phyloP scores from a whole-genome alignment of 805 yeast genomes.

The Limtongia smithiae region DNA sequence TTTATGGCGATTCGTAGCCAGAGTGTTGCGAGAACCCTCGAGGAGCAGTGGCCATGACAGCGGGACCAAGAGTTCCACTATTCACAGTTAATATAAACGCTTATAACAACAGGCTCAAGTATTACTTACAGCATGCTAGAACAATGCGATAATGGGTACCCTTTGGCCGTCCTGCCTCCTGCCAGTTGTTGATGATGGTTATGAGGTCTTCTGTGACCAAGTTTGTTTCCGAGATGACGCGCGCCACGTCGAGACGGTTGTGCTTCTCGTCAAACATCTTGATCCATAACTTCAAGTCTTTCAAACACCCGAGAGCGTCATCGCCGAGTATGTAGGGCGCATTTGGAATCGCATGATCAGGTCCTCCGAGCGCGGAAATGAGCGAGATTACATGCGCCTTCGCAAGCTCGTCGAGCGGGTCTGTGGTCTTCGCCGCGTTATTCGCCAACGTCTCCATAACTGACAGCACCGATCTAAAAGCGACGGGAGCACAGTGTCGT shows the following conservation, averaged over 20 bases:
- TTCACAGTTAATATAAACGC: background rate
- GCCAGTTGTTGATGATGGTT: conserved; percentile 74
- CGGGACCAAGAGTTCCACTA: conserved; percentile 71
- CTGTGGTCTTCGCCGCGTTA: too few species aligned
- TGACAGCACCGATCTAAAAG: too few species aligned
- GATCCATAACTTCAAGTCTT: conserved; percentile 86
- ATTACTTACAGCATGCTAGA: conserved; percentile 47
- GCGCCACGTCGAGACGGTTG: conserved; percentile 72
- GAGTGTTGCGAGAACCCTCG: conserved; percentile 53
- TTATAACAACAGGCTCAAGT: background rate
- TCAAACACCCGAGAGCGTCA: conserved; percentile 79
- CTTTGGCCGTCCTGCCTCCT: conserved; percentile 38
- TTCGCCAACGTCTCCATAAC: too few species aligned
- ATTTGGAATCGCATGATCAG: conserved; percentile 56
- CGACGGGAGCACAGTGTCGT: too few species aligned
- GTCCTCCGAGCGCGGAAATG: conserved; percentile 88
- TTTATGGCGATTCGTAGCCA: conserved; percentile 55
- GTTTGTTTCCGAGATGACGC: conserved; percentile 79
- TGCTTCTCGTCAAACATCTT: conserved; percentile 73
- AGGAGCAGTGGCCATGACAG: conserved; percentile 81
- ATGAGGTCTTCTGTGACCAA: conserved; percentile 69
- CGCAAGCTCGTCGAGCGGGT: conserved; percentile 42
- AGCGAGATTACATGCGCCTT: conserved; percentile 74
- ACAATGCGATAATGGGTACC: conserved; percentile 53
- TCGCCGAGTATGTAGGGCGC: conserved; percentile 75